Evolutionary conservation across 2,329 filamentous ascomycete genomes (phyloP).

Genomic region (Elsinoe batatas): DNA sequence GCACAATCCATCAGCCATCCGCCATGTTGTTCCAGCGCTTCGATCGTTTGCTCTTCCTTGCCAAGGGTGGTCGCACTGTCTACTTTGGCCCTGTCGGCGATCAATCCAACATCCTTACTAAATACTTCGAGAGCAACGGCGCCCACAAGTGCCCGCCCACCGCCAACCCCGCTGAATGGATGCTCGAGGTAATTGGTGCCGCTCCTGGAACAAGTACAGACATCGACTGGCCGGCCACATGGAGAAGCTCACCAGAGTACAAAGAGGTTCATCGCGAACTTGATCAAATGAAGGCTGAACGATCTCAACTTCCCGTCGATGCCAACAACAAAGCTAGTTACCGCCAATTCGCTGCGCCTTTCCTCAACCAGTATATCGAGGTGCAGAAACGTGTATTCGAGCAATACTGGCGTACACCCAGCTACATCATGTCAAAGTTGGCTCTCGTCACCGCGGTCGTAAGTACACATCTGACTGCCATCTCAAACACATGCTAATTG

Average conservation of each 20-base stretch:
- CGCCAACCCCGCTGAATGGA: conserved; percentile 77
- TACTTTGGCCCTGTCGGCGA: conserved; percentile 74
- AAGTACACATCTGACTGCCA: neutral
- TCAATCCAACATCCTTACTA: conserved; percentile 56
- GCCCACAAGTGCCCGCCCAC: conserved; percentile 53
- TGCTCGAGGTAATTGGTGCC: conserved; percentile 51
- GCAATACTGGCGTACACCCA: conserved; percentile 84
- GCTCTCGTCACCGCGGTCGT: conserved; percentile 52
- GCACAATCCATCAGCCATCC: conserved; percentile 95
- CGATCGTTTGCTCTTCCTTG: conserved; percentile 68
- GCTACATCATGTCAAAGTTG: conserved; percentile 79
- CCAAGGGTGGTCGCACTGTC: conserved; percentile 64
- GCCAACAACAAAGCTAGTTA: conserved; percentile 46
- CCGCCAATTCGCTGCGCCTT: conserved; percentile 72
- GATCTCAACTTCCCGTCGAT: conserved; percentile 28
- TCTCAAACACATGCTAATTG: neutral
- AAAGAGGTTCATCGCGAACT: conserved; percentile 37
- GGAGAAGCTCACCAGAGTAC: conserved; percentile 41
- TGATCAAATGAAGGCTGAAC: conserved; percentile 34
- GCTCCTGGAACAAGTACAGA: conserved; percentile 41
- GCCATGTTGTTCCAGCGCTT: conserved; percentile 91
- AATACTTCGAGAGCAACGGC: conserved; percentile 68
- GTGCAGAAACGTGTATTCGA: conserved; percentile 70
- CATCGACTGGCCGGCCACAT: conserved; percentile 41
- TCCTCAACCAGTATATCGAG: conserved; percentile 55